Percentiles rank a stretch among this genome's conserved stretches.
Evolutionary conservation across 164 flowering plant genomes (phyloP).

Genomic region (Stephania yunnanensis): DNA sequence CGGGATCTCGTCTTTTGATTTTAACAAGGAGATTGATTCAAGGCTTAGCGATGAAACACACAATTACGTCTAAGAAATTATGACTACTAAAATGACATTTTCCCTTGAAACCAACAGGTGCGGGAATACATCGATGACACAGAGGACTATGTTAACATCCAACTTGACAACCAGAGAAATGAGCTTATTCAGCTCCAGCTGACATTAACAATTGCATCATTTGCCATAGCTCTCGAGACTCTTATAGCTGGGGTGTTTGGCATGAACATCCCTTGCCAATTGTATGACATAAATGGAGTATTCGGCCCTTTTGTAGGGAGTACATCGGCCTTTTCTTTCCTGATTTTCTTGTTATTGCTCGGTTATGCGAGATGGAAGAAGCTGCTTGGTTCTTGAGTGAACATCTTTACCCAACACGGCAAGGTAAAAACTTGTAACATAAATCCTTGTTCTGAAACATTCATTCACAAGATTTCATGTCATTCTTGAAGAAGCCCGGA

Average conservation of each 20-base stretch:
- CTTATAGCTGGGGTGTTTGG: conserved; percentile 76
- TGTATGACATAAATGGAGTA: conserved; percentile 42
- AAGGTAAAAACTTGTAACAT: neutral
- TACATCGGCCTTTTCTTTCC: conserved; percentile 34
- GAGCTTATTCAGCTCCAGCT: conserved; percentile 91
- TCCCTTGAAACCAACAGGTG: conserved; percentile 38
- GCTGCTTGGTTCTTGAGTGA: conserved; percentile 59
- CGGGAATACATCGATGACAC: conserved; percentile 96
- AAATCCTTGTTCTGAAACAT: neutral
- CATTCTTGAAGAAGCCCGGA: neutral
- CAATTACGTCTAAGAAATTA: neutral
- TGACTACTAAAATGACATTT: neutral
- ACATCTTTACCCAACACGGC: neutral
- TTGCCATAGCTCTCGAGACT: conserved; percentile 72
- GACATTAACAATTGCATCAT: conserved; percentile 86
- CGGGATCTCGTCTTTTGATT: neutral
- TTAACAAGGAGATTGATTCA: neutral
- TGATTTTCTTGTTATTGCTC: conserved; percentile 63
- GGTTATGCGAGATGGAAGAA: conserved; percentile 96
- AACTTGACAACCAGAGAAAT: conserved; percentile 92
- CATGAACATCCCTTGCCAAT: conserved; percentile 78
- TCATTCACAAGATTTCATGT: neutral
- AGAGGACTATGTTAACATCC: conserved; percentile 93
- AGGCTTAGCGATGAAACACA: too few species aligned
- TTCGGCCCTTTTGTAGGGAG: conserved; percentile 49